Percentiles rank a stretch among this genome's conserved stretches.
Conservation (phyloP, 2,329 filamentous ascomycete genomes). For the Penicillium expansum region DNA sequence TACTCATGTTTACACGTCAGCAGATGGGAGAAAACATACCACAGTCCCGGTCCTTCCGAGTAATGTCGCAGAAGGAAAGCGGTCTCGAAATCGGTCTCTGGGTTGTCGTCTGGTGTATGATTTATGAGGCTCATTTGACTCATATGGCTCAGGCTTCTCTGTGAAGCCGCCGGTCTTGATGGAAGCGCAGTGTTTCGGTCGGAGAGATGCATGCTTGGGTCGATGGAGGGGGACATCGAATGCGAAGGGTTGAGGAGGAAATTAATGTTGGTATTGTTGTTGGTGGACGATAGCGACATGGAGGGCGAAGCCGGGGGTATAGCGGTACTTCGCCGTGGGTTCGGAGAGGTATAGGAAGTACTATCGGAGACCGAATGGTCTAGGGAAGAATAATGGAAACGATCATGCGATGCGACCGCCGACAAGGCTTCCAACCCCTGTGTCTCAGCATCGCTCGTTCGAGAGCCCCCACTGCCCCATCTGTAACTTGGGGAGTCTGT, state of each 20-base stretch:
- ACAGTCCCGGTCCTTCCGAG: constrained; percentile 58
- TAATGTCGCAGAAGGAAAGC: constrained; percentile 61
- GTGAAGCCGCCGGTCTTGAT: constrained; percentile 23
- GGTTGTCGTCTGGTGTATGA: constrained; percentile 26
- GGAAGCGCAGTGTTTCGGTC: constrained; percentile 33
- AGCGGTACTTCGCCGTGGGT: constrained; percentile 31
- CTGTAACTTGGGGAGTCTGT: constrained; percentile 29
- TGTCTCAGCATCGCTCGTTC: constrained; percentile 37
- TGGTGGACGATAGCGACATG: constrained; percentile 42
- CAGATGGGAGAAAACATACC: constrained; percentile 39
- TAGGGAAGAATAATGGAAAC: constrained; percentile 30
- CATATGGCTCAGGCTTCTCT: constrained; percentile 20
- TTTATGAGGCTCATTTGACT: constrained; percentile 12
- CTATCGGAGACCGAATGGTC: constrained; percentile 28
- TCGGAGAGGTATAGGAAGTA: constrained; percentile 33
- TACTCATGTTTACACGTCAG: background rate
- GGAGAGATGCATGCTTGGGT: constrained; percentile 39
- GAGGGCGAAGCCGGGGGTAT: constrained; percentile 43
- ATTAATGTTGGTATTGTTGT: constrained; percentile 48
- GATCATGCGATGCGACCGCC: constrained; percentile 48
- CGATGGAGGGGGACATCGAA: constrained; percentile 45
- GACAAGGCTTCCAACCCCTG: constrained; percentile 56
- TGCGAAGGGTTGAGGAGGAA: constrained; percentile 54
- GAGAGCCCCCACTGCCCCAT: constrained; percentile 33
- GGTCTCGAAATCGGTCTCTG: constrained; percentile 54